A percentile compares a stretch with the other conserved stretches of the same genome.
Evolutionary conservation across 2,329 filamentous ascomycete species (phyloP).

Genomic region (Arachnopeziza araneosa): DNA sequence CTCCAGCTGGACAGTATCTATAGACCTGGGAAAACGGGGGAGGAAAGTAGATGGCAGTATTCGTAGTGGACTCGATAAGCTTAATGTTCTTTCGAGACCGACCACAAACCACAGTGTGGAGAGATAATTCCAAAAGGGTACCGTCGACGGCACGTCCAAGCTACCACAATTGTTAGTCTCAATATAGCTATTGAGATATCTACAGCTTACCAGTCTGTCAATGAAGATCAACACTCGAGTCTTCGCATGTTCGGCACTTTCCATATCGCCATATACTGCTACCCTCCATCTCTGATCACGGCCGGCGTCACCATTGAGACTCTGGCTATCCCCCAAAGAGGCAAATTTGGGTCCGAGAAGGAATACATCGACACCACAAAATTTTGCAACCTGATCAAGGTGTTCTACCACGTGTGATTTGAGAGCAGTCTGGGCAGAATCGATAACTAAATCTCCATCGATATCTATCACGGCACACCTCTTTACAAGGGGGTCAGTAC

Average conservation of each 20-base stretch:
- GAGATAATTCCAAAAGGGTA: conserved; percentile 75
- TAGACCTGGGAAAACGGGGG: conserved; percentile 89
- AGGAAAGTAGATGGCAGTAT: conserved; percentile 97
- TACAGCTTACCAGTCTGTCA: conserved; percentile 43
- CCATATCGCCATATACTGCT: conserved; percentile 89
- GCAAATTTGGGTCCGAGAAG: conserved; percentile 84
- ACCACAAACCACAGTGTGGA: conserved; percentile 89
- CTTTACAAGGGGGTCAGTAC: conserved; percentile 40
- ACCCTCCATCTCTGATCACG: conserved; percentile 85
- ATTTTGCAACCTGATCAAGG: conserved; percentile 78
- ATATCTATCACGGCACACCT: conserved; percentile 91
- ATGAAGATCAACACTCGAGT: conserved; percentile 95
- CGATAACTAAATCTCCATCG: conserved; percentile 83
- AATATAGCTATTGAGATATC: conserved; percentile 17
- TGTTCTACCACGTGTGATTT: conserved; percentile 74
- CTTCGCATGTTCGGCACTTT: conserved; percentile 95
- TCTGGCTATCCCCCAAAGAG: conserved; percentile 67
- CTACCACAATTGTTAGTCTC: conserved; percentile 42
- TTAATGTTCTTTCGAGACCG: conserved; percentile 97
- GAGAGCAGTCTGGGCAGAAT: conserved; percentile 59
- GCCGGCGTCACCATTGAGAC: conserved; percentile 71
- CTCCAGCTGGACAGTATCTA: conserved; percentile 79
- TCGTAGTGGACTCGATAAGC: conserved; percentile 89
- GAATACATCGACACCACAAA: conserved; percentile 95
- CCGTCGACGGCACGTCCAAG: conserved; percentile 71